These are phyloP conservation scores for Porodaedalea pini DNA, from an alignment of 1,284 basidiomycete genomes.

Conservation along the genomic window DNA sequence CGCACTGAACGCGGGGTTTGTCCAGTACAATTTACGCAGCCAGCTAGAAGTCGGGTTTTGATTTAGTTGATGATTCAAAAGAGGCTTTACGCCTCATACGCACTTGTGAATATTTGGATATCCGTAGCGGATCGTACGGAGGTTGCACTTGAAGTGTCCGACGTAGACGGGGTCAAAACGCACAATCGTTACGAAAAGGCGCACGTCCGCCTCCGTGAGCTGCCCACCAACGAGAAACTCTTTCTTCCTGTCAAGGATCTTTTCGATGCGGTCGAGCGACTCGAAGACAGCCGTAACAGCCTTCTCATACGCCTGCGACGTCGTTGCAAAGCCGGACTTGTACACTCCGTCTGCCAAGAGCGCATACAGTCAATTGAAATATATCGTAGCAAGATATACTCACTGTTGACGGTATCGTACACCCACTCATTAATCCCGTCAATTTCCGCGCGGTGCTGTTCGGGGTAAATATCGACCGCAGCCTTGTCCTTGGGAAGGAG, in stretches of 20 bases:
- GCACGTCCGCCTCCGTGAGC: constrained; percentile 58
- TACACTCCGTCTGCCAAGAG: constrained; percentile 38
- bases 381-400: constrained; percentile 15
- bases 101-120: constrained; percentile 45
- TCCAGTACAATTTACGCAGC: constrained; percentile 63
- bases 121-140: constrained; percentile 37
- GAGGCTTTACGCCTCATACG: neutral
- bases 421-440: constrained; percentile 88
- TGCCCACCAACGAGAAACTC: constrained; percentile 49
- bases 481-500: constrained; percentile 64
- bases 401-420: constrained; percentile 64
- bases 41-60: constrained; percentile 34
- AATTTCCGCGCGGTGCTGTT: constrained; percentile 69
- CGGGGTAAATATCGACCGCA: constrained; percentile 75
- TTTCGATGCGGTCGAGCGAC: constrained; percentile 48
- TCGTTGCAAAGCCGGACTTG: constrained; percentile 58
- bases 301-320: constrained; percentile 51
- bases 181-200: constrained; percentile 58
- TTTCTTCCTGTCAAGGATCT: constrained; percentile 45
- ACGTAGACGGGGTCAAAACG: constrained; percentile 54
- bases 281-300: constrained; percentile 42
- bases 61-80: too few relatives aligned
- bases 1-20: constrained; percentile 53
- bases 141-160: constrained; percentile 62
- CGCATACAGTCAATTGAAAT: neutral